Evolutionary conservation across 2,329 filamentous ascomycete genomes (phyloP).

Genomic region (Chaetomium sp.): DNA sequence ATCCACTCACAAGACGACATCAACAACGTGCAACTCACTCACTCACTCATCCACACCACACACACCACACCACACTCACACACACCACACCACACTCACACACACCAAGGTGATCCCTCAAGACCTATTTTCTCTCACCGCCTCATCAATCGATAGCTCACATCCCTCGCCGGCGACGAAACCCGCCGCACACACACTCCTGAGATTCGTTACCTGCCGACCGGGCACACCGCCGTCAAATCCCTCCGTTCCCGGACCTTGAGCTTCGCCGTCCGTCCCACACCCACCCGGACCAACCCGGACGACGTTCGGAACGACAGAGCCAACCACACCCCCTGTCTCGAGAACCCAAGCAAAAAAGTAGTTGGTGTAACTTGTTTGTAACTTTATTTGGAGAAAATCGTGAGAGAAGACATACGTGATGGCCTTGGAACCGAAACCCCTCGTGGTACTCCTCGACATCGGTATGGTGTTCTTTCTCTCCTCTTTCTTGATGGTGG

Average conservation of each 20-base stretch:
- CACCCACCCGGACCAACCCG: background rate
- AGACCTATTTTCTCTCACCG: too few species aligned
- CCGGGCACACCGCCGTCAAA: background rate
- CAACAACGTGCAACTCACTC: slow-evolving; percentile 9
- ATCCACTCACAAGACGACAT: slow-evolving; percentile 14
- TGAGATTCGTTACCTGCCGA: too few species aligned
- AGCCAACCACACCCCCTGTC: background rate
- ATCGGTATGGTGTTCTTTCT: slow-evolving; percentile 40
- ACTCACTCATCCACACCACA: slow-evolving; percentile 4
- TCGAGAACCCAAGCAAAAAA: too few species aligned
- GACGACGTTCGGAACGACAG: too few species aligned
- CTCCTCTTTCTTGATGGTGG: background rate
- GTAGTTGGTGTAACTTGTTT: too few species aligned
- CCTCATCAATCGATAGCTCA: too few species aligned
- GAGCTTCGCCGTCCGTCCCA: slow-evolving; percentile 4
- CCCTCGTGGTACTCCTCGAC: slow-evolving; percentile 45
- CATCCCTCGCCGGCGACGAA: too few species aligned
- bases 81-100: background rate
- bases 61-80: background rate
- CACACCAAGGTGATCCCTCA: too few species aligned
- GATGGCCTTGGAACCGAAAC: slow-evolving; percentile 27
- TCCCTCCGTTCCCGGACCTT: background rate
- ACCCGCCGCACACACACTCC: too few species aligned
- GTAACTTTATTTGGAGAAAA: too few species aligned
- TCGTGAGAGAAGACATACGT: too few species aligned